phyloP scores from a whole-genome alignment of 2,329 filamentous ascomycete genomes.

The Huntiella omanensis region DNA sequence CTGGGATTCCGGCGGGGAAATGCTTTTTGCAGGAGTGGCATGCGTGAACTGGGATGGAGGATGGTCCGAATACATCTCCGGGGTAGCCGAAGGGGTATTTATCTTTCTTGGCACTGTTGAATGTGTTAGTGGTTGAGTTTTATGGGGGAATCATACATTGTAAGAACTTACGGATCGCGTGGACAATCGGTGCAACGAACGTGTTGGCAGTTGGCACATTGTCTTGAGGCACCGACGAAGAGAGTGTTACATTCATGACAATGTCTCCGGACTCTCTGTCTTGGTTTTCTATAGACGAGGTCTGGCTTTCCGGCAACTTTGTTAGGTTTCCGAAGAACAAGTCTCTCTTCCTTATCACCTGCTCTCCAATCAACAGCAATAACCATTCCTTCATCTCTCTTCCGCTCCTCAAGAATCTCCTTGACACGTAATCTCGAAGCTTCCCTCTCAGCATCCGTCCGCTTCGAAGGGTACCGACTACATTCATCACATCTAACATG shows the following conservation, averaged over 20 bases:
- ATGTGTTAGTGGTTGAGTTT: constrained; percentile 5
- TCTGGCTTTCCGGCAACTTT: constrained; percentile 46
- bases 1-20: constrained; percentile 30
- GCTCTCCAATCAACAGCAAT: constrained; percentile 22
- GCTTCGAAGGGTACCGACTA: constrained; percentile 51
- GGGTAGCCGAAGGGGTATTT: constrained; percentile 55
- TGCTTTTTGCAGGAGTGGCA: constrained; percentile 46
- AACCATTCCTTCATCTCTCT: constrained; percentile 27
- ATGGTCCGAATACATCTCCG: constrained; percentile 39
- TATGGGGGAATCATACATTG: no score
- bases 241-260: constrained; percentile 56
- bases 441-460: constrained; percentile 34
- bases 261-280: constrained; percentile 53
- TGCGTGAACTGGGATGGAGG: constrained; percentile 31
- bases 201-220: constrained; percentile 51
- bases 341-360: constrained; percentile 21
- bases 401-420: constrained; percentile 35
- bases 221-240: constrained; percentile 41
- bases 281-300: constrained; percentile 49
- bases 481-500: constrained; percentile 71
- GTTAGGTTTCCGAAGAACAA: constrained; percentile 42
- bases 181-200: constrained; percentile 64
- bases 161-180: constrained; percentile 49
- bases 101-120: constrained; percentile 39
- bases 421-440: constrained; percentile 30